Conservation (phyloP, 345 rosid genomes). For the Geranium rotundifolium region DNA sequence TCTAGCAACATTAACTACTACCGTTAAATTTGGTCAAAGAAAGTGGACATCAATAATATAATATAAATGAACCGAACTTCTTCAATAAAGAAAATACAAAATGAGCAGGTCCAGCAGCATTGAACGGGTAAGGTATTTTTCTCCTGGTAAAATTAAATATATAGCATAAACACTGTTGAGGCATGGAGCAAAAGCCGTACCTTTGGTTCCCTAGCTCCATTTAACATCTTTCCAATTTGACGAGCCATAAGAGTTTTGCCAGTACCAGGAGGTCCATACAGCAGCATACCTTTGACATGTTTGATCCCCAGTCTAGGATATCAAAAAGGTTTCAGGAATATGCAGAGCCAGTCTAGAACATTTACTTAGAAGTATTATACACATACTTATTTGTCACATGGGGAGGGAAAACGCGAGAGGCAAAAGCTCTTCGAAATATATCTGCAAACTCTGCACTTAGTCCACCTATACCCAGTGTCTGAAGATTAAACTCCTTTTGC, state of each 20-base stretch:
- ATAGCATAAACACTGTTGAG: not conserved
- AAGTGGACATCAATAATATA: not conserved
- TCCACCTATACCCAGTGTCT: constrained; percentile 95
- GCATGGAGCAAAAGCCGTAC: constrained; percentile 20
- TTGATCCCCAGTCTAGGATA: constrained; percentile 84
- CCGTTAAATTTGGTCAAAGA: not conserved
- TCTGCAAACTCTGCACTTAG: constrained; percentile 97
- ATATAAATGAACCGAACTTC: not conserved
- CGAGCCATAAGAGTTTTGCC: constrained; percentile 99
- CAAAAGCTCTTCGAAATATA: constrained; percentile 98
- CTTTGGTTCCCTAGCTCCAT: constrained; percentile 91
- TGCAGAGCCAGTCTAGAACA: constrained; percentile 2
- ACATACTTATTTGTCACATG: constrained; percentile 85
- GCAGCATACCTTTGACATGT: constrained; percentile 97
- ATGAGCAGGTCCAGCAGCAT: not conserved
- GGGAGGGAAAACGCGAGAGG: constrained; percentile 97
- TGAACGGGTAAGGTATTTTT: not conserved
- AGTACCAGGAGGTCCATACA: constrained; percentile 97
- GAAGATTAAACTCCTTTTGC: constrained; percentile 93
- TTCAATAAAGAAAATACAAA: too few relatives aligned
- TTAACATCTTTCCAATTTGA: constrained; percentile 97
- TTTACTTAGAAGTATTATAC: constrained; percentile 11
- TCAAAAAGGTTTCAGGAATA: constrained; percentile 17
- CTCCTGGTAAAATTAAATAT: not conserved
- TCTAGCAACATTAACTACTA: constrained; percentile 35